A percentile compares a stretch with the other conserved stretches of the same genome.
Evolutionary conservation across 257 asterid genomes (phyloP).

Genomic region (Petrea volubilis): DNA sequence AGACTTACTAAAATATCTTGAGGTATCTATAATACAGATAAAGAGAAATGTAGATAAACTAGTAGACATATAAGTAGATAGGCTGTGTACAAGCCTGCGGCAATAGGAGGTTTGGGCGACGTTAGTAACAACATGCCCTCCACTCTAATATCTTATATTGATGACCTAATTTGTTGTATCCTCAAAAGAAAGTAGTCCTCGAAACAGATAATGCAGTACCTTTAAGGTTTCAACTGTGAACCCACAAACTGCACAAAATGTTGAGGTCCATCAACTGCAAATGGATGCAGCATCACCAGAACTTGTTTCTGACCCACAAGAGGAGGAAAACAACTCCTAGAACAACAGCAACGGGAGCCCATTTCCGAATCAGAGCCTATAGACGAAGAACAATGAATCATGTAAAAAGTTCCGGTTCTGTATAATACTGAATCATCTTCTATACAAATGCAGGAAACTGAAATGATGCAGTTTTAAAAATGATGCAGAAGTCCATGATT

Average conservation of each 20-base stretch:
- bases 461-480: not conserved
- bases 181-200: not conserved
- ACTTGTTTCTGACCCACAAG: slow-evolving; percentile 78
- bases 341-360: slow-evolving; percentile 94
- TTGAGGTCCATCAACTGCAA: slow-evolving; percentile 26
- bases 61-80: not conserved
- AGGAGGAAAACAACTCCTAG: slow-evolving; percentile 84
- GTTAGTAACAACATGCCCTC: not conserved
- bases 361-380: slow-evolving; percentile 90
- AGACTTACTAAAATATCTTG: not conserved
- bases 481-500: not conserved
- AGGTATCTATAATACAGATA: not conserved
- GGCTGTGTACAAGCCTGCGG: not conserved
- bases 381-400: slow-evolving; percentile 19
- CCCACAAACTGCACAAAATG: slow-evolving; percentile 16
- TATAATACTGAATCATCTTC: not conserved
- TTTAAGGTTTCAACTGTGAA: not conserved
- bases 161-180: not conserved
- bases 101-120: not conserved
- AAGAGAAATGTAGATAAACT: not conserved
- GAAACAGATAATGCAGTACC: slow-evolving; percentile 6
- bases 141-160: slow-evolving; percentile 11
- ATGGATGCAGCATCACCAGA: slow-evolving; percentile 61
- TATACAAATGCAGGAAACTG: not conserved
- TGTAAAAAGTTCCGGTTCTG: not conserved